A percentile compares a stretch with the other conserved stretches of the same genome.
These are phyloP conservation scores for Zymoseptoria brevis DNA, from an alignment of 2,329 filamentous ascomycete species.

Conservation along the genomic window DNA sequence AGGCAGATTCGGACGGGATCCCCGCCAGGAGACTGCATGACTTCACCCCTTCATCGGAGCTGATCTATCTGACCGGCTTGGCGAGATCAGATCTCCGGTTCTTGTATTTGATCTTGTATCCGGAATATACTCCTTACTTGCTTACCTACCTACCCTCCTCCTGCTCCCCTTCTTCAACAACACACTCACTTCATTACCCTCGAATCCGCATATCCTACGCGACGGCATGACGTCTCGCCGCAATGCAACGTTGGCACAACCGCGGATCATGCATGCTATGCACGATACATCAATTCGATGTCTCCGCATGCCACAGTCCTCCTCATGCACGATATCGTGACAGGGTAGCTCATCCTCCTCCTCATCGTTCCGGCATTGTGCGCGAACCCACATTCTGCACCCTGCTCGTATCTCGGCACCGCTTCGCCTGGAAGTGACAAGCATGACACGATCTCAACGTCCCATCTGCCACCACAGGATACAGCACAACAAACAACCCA, in stretches of 20 bases:
- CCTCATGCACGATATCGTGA: background rate
- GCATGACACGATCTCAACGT: background rate
- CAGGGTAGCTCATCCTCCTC: background rate
- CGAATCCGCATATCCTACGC: no score
- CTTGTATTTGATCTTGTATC: background rate
- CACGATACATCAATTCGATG: background rate
- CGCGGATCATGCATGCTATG: background rate
- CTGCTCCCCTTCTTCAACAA: no score
- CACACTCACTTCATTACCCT: no score
- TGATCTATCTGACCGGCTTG: background rate
- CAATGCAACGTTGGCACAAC: background rate
- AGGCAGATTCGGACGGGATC: no score
- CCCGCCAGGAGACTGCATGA: no score
- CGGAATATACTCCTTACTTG: no score
- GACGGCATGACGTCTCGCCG: background rate
- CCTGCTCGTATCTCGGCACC: background rate
- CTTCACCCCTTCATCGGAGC: no score
- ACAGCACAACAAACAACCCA: background rate
- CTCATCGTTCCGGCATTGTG: background rate
- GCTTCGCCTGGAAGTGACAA: background rate
- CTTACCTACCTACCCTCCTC: no score
- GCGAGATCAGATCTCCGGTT: background rate
- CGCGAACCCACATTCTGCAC: background rate
- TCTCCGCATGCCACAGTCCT: background rate
- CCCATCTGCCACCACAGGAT: no score